A percentile compares a stretch with the other conserved stretches of the same genome.
phyloP scores from a whole-genome alignment of 2,329 filamentous ascomycete genomes.

The Fusarium proliferatum region DNA sequence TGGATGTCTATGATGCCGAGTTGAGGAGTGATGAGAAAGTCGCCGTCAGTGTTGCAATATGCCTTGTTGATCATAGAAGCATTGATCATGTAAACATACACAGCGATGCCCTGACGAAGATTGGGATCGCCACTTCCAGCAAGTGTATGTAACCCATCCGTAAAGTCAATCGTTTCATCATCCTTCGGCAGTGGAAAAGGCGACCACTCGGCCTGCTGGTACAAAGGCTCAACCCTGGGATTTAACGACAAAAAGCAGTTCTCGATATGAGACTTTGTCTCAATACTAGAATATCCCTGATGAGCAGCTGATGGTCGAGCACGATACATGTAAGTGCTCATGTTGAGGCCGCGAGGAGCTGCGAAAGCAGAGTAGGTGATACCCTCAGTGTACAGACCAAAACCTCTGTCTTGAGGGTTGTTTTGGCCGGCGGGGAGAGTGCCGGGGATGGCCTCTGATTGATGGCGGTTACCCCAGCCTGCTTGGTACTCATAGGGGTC shows the following conservation, averaged over 20 bases:
- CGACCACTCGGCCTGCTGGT: slow-evolving; percentile 21
- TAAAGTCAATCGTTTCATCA: slow-evolving; percentile 7
- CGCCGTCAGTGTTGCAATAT: slow-evolving; percentile 20
- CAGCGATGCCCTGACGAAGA: slow-evolving; percentile 5
- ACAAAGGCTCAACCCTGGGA: neutral
- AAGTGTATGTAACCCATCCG: slow-evolving; percentile 16
- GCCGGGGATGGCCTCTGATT: slow-evolving; percentile 23
- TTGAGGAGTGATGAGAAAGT: slow-evolving; percentile 21
- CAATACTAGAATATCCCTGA: neutral
- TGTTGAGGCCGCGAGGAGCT: slow-evolving; percentile 5
- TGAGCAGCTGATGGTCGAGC: slow-evolving; percentile 21
- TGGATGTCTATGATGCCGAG: slow-evolving; percentile 13
- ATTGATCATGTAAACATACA: slow-evolving; percentile 22
- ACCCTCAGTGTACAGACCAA: slow-evolving; percentile 27
- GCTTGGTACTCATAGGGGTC: slow-evolving; percentile 22
- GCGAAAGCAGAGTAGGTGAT: slow-evolving; percentile 32
- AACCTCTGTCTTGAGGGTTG: slow-evolving; percentile 19
- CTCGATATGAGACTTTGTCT: slow-evolving; percentile 21
- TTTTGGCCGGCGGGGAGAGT: slow-evolving; percentile 14
- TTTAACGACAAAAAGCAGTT: slow-evolving; percentile 26
- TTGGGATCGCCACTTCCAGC: slow-evolving; percentile 18
- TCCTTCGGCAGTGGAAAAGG: slow-evolving; percentile 10
- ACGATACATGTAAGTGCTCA: slow-evolving; percentile 23
- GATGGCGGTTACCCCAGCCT: slow-evolving; percentile 22
- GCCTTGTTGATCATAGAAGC: slow-evolving; percentile 5